These are phyloP conservation scores for Amylocarpus encephaloides DNA, from an alignment of 2,329 filamentous ascomycete genomes.

Conservation along the genomic window DNA sequence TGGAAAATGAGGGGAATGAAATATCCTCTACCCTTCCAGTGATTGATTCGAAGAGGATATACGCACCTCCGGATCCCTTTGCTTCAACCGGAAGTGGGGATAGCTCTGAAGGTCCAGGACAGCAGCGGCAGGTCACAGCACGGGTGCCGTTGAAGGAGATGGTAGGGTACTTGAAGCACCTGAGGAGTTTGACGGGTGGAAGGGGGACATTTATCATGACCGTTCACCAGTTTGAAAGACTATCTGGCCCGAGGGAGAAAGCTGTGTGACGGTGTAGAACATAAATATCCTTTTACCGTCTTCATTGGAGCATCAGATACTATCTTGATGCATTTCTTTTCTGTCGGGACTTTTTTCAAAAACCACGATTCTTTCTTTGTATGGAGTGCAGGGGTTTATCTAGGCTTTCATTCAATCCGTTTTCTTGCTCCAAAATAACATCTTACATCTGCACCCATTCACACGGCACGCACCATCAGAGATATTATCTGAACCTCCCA, in stretches of 20 bases:
- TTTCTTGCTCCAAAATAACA: too few species aligned
- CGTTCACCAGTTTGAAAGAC: constrained; percentile 64
- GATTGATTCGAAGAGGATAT: constrained; percentile 71
- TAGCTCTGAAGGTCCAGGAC: constrained; percentile 41
- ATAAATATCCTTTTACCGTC: too few species aligned
- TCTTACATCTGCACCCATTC: too few species aligned
- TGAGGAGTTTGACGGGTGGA: constrained; percentile 83
- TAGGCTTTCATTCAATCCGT: too few species aligned
- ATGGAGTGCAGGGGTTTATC: too few species aligned
- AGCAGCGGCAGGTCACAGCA: constrained; percentile 65
- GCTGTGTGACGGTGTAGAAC: constrained; percentile 17
- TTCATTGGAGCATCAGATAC: too few species aligned
- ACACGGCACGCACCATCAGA: too few species aligned
- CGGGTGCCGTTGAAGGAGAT: constrained; percentile 93
- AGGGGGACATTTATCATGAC: constrained; percentile 72
- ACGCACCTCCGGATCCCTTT: constrained; percentile 85
- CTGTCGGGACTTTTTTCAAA: too few species aligned
- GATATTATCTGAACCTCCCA: too few species aligned
- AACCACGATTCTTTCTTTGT: too few species aligned
- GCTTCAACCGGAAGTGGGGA: constrained; percentile 38
- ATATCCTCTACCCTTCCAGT: constrained; percentile 20
- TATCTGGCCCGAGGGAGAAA: constrained; percentile 49
- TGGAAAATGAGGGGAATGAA: constrained; percentile 38
- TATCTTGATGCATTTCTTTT: too few species aligned
- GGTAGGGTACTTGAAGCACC: constrained; percentile 86